Percentiles rank a stretch among this genome's conserved stretches.
These are phyloP conservation scores for Debaryomyces udenii DNA, from an alignment of 1,139 yeast genomes.

Conservation along the genomic window DNA sequence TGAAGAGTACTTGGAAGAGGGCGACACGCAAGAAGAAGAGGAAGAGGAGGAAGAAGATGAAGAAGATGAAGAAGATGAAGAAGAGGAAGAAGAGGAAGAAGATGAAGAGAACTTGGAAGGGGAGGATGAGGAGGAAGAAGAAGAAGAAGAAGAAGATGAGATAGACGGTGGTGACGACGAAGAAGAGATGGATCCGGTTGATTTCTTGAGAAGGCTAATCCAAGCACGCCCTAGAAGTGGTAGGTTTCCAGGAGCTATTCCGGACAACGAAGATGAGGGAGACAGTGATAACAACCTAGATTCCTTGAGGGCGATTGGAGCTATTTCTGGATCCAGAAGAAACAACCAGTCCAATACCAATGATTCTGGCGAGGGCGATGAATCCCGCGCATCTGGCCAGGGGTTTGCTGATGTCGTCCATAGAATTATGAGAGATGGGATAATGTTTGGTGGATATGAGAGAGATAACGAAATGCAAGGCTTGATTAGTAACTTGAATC, in stretches of 20 bases:
- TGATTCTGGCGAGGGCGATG: slow-evolving; percentile 9
- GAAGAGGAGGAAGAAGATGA: slow-evolving; percentile 10
- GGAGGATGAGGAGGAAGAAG: slow-evolving; percentile 20
- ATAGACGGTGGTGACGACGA: slow-evolving; percentile 22
- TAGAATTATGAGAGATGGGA: slow-evolving; percentile 41
- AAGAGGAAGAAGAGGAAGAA: slow-evolving; percentile 22
- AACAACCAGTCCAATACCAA: neutral
- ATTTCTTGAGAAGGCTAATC: slow-evolving; percentile 28
- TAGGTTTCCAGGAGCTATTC: slow-evolving; percentile 3
- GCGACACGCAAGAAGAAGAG: slow-evolving; percentile 10
- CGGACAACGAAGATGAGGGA: slow-evolving; percentile 20
- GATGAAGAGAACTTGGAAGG: slow-evolving; percentile 10
- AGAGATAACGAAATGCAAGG: slow-evolving; percentile 39
- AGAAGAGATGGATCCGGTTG: slow-evolving; percentile 30
- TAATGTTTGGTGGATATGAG: slow-evolving; percentile 30
- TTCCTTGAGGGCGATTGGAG: slow-evolving; percentile 32
- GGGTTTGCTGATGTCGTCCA: slow-evolving; percentile 41
- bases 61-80: slow-evolving; percentile 20
- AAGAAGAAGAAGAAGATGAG: slow-evolving; percentile 23
- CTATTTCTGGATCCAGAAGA: slow-evolving; percentile 19
- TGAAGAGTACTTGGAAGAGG: slow-evolving; percentile 7
- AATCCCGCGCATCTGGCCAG: slow-evolving; percentile 13
- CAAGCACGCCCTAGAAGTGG: slow-evolving; percentile 22
- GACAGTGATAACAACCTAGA: slow-evolving; percentile 29
- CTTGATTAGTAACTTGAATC: slow-evolving; percentile 44